phyloP scores from a whole-genome alignment of 108 stramenopile species.

The Licmophora abbreviata region DNA sequence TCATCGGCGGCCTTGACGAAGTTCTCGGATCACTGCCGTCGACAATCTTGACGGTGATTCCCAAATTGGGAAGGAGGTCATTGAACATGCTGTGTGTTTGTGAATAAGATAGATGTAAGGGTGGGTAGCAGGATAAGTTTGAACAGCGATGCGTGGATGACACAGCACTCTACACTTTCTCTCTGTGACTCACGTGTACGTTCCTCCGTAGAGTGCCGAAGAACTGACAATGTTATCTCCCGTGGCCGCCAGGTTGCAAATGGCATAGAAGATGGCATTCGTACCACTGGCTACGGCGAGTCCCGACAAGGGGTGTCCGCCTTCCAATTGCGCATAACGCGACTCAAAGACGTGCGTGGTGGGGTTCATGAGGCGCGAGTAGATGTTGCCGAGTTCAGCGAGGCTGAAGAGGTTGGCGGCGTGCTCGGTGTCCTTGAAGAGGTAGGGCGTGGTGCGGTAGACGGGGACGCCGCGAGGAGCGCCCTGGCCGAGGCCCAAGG shows the following conservation, averaged over 20 bases:
- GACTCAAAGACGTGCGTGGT: constrained; percentile 70
- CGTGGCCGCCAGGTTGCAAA: constrained; percentile 56
- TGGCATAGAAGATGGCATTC: constrained; percentile 63
- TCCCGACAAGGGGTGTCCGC: constrained; percentile 39
- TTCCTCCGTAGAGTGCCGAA: constrained; percentile 58
- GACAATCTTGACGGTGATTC: constrained; percentile 68
- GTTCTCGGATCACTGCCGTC: constrained; percentile 55
- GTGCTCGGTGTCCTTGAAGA: constrained; percentile 69
- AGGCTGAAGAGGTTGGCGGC: constrained; percentile 80
- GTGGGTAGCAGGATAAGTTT: not conserved
- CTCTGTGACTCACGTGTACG: constrained; percentile 30
- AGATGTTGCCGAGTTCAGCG: constrained; percentile 85
- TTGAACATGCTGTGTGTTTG: constrained; percentile 59
- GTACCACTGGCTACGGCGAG: constrained; percentile 57
- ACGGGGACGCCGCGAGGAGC: constrained; percentile 71
- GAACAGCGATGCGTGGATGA: constrained; percentile 4
- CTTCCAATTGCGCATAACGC: constrained; percentile 67
- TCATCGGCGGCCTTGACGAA: constrained; percentile 51
- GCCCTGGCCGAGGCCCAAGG: constrained; percentile 39
- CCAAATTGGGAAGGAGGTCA: constrained; percentile 50
- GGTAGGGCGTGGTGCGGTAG: constrained; percentile 65
- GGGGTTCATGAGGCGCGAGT: constrained; percentile 61
- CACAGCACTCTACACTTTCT: constrained; percentile 2
- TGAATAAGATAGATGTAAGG: not conserved
- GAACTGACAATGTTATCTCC: constrained; percentile 86